Base-by-base conservation (phyloP, 805 yeast species). In the Tetrapisispora pingtungensis region DNA sequence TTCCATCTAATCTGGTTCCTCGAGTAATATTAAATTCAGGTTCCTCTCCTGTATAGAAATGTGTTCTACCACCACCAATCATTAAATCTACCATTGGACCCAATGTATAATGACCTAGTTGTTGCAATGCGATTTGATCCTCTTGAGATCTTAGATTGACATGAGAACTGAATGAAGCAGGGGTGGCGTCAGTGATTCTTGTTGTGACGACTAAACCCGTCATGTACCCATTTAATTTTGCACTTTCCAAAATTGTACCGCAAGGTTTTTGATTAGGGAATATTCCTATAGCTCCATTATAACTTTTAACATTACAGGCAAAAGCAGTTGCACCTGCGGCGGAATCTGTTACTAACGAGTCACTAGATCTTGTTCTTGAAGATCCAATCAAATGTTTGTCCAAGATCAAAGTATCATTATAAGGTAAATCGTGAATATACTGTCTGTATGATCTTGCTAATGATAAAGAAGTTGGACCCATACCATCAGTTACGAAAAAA, bases 241-340 rank as follows among this genome's bases (percentile, higher is more conserved):
- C 80, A 1, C 94, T 95, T 65, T 89, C 97, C 51, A 89, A 68
- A 34, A 89, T 65, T 2, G 96, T 86, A 7, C 95, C 96, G 59
- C 95, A 84, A 6, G 97, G 95, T n/a, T 57, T 52, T 40, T 73
- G 69, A 28, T 70, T 65, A 1, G 86, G 77, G 47, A 74, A 74
- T 14, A 89, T 95, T n/a, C 87, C 95, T 60, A 89, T 84, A 12
- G 95, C 96, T 14, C 94, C 93, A 61, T 89, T 89, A 65, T 85
- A 87, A 5, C 88, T 69, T 67, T 89, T 89, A 54, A 78, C 57
- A 6, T 80, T 90, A 63, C 96, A 86, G 0, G 95, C 72, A 57
- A 88, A 89, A 1, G 95, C 96, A 13, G 96, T 87, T 14, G 96
- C 97, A 14, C 96, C 97, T 2, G 97, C 97, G 10, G 97, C 97